These are phyloP conservation scores for Hibiscus syriacus DNA, from an alignment of 345 rosid species.

Conservation along the genomic window DNA sequence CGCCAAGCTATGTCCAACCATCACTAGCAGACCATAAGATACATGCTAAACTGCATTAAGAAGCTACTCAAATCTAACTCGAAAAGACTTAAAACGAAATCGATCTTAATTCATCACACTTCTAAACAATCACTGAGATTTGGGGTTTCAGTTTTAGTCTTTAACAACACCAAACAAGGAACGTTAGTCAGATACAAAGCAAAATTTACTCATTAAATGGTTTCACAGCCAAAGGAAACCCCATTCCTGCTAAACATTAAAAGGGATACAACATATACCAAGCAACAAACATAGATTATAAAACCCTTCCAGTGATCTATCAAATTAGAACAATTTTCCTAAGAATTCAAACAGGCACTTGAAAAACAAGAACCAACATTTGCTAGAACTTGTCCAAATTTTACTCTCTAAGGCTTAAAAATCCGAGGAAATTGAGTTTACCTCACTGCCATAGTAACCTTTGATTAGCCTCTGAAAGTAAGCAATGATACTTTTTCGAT, in stretches of 20 bases:
- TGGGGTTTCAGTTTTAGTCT: background rate
- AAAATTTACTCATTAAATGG: background rate
- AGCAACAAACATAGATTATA: background rate
- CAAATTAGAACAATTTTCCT: too few species aligned
- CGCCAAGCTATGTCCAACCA: background rate
- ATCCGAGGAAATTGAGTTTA: constrained; percentile 13
- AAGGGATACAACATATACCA: background rate
- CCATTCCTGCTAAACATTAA: background rate
- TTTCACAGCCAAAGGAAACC: background rate
- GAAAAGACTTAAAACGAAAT: background rate
- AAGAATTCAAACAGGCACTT: background rate
- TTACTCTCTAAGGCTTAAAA: background rate
- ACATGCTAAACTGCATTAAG: background rate
- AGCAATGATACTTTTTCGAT: constrained; percentile 52
- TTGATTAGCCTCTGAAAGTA: constrained; percentile 48
- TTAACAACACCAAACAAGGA: background rate
- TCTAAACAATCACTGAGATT: background rate
- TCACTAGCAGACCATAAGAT: background rate
- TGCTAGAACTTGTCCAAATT: background rate
- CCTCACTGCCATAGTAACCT: constrained; percentile 57
- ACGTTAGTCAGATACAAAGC: background rate
- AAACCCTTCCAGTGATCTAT: background rate
- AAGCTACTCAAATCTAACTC: background rate
- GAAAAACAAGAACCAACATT: background rate
- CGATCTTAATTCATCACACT: background rate